Base-by-base conservation (phyloP, 306 rosid genomes). In the Malus sieversii region DNA sequence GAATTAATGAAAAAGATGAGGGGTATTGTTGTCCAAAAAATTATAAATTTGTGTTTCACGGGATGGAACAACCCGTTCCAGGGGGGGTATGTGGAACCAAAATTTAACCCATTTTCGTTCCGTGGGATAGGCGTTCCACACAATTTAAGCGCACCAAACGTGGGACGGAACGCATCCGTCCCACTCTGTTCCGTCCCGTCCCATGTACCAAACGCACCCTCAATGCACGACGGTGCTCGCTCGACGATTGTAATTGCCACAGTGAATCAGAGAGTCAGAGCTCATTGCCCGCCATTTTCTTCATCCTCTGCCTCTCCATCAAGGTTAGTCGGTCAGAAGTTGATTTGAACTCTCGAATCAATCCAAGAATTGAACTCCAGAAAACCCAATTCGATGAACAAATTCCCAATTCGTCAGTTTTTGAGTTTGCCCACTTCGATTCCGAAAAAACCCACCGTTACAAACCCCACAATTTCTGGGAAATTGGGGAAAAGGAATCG, bases 371-470 rank as follows among this genome's bases (percentile, higher is more conserved):
- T 35, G 2, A 65, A 18, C 20, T 65, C n/a, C 13, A 13, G 40
- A 63, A 33, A 65, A 9, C 48, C 13, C 46, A 33, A 19, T 65
- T 4, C 25, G 22, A 79, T 79, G 81, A 72, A 68, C 20, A 78
- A 33, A 33, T 33, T 73, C 75, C 48, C 61, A 29, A 53, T 52
- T 71, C 86, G 82, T 77, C 84, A 70, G 75, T 81, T 93, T 72
- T 87, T 86, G 7, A 68, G 86, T 71, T 67, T 75, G 44, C 59
- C 78, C 13, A 66, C 13, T 75, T 75, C 82, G 22, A 74, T 79
- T 20, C 59, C 81, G 10, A 79, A 72, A 70, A 80, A 71, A 35
- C 71, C 52, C 58, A 53, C 66, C 48, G 61, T 75, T 70, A 30
- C 19, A 32, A 55, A 78, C 70, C 82, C 85, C 72, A 48, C 33